Evolutionary conservation across 352 stramenopile species (phyloP), one percentile per base, ranked within the genome.

Genomic region (Pythium plurisporium): DNA sequence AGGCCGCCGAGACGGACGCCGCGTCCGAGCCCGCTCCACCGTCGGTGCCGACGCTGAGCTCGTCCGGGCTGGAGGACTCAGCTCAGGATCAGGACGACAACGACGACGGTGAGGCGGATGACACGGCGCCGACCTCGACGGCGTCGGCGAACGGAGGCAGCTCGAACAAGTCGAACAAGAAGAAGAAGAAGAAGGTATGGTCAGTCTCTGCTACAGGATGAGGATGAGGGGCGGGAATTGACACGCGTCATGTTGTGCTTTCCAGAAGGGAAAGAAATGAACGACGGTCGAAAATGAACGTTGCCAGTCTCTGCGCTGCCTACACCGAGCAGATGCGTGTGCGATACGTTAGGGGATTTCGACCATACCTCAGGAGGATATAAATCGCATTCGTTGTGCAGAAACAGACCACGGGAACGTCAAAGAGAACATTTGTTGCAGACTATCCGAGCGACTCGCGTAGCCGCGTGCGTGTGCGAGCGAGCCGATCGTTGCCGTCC

Each of bases 181-280:
- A 82, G 62, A 88, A 88, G 73, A 82, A 80, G 77, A 86, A 86
- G 70, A 59, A 62, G 56, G 50, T 53, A 30, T 42, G 37, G 7
- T 44, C 12, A 1, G 38, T 17, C 26, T 23, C 2, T 37, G 19
- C 12, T 8, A 9, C n/a, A 19, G 19, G 19, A 44, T 27, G 23
- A 19, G 17, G 17, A 44, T 27, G 23, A 22, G 34, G 14, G 10
- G 6, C 9, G 20, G 2, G 5, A 14, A 44, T 26, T 23, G 38
- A 44, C 17, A n/a, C n/a, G n/a, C n/a, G n/a, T 37, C 10, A 19
- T 34, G 22, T 8, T 55, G 17, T 58, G 15, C 17, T n/a, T 26
- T 41, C 3, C 46, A 67, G 59, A 67, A 67, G 37, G 53, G 59
- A 46, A 67, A 67, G 46, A 67, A 67, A 27, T 65, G 41, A 50